Evolutionary conservation across 1,139 yeast genomes (phyloP).

Genomic region (Waltiozyma sp.): DNA sequence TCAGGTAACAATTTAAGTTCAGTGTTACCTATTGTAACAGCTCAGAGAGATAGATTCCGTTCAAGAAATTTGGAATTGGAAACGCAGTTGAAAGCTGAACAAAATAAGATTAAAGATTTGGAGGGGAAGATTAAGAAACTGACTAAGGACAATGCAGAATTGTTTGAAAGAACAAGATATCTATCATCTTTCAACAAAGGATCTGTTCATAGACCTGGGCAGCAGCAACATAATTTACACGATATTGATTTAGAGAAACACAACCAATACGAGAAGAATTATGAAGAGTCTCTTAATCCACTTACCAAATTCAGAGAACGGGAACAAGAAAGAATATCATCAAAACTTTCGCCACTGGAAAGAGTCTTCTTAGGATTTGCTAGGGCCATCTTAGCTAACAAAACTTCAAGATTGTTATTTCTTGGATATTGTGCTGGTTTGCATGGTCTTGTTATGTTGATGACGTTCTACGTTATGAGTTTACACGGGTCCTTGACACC

Average conservation of each 20-base stretch:
- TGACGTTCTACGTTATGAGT: conserved; percentile 48
- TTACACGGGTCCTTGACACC: conserved; percentile 35
- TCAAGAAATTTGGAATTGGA: conserved; percentile 74
- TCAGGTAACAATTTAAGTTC: conserved; percentile 20
- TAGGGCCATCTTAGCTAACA: conserved; percentile 61
- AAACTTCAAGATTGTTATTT: conserved; percentile 63
- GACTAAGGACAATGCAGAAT: conserved; percentile 63
- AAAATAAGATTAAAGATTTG: conserved; percentile 43
- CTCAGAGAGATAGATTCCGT: conserved; percentile 89
- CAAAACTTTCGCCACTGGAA: conserved; percentile 68
- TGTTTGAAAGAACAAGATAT: conserved; percentile 75
- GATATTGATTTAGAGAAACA: conserved; percentile 40
- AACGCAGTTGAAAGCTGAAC: conserved; percentile 59
- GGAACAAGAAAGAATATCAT: conserved; percentile 68
- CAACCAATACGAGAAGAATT: conserved; percentile 37
- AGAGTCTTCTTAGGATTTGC: conserved; percentile 68
- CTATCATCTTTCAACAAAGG: conserved; percentile 37
- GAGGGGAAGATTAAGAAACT: conserved; percentile 53
- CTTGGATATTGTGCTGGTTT: conserved; percentile 63
- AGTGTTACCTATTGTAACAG: conserved; percentile 79
- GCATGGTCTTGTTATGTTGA: conserved; percentile 62
- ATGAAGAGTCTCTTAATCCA: conserved; percentile 76
- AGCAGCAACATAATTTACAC: too few relatives aligned
- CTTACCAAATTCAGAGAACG: conserved; percentile 70
- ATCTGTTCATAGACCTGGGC: conserved; percentile 5